Conservation (phyloP, 2,329 filamentous ascomycete species). For the Cladosporium colombiae region DNA sequence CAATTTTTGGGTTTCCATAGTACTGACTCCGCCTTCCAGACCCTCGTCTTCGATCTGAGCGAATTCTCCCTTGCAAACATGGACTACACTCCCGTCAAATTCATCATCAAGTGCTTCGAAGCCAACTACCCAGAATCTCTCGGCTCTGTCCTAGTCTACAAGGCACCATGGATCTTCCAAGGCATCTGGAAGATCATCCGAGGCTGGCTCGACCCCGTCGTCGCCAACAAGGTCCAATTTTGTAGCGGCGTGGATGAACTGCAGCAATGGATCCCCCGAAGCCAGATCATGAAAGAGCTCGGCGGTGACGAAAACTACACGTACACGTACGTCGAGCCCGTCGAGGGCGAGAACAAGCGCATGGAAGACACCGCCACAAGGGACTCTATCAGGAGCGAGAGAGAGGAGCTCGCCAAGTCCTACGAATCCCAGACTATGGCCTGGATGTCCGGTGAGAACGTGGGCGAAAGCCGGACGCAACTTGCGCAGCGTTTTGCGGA, state of each 20-base stretch:
- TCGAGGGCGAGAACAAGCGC: slow-evolving; percentile 70
- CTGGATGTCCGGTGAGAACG: slow-evolving; percentile 66
- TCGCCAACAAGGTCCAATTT: slow-evolving; percentile 91
- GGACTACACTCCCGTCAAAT: slow-evolving; percentile 97
- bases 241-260: slow-evolving; percentile 80
- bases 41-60: slow-evolving; percentile 94
- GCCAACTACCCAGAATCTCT: slow-evolving; percentile 96
- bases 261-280: slow-evolving; percentile 69
- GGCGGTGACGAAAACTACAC: slow-evolving; percentile 84
- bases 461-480: slow-evolving; percentile 32
- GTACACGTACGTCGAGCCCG: slow-evolving; percentile 79
- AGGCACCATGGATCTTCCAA: slow-evolving; percentile 96
- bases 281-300: slow-evolving; percentile 76
- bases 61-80: slow-evolving; percentile 93
- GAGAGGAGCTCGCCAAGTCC: slow-evolving; percentile 66
- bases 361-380: slow-evolving; percentile 66
- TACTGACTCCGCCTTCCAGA: slow-evolving; percentile 53
- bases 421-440: slow-evolving; percentile 73
- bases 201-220: slow-evolving; percentile 95
- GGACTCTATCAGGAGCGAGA: slow-evolving; percentile 63
- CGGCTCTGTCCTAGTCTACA: slow-evolving; percentile 88
- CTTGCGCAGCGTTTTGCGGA: slow-evolving; percentile 58
- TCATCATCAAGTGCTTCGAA: slow-evolving; percentile 98
- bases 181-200: slow-evolving; percentile 95
- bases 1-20: background rate